Conservation (phyloP, 208 protist genomes). For the Herpetomonas samuelpessoai region DNA sequence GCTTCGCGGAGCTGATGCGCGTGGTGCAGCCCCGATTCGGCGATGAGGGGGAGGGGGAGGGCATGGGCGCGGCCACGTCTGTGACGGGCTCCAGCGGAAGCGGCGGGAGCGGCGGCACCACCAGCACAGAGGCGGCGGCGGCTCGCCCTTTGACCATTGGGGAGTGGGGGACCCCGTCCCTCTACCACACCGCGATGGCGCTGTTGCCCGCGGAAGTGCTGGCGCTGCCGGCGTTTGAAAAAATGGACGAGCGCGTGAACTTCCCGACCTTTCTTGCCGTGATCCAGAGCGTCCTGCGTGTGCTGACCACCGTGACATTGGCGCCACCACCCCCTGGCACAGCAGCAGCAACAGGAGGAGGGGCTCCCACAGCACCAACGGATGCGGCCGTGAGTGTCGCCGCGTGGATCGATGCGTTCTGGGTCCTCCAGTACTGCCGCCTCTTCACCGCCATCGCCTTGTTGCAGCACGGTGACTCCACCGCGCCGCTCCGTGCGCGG, state of each 20-base stretch:
- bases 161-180: no score
- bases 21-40: background rate
- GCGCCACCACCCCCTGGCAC: background rate
- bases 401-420: constrained; percentile 54
- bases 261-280: background rate
- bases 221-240: no score
- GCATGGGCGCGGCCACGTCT: no score
- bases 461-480: constrained; percentile 30
- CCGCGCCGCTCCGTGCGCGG: constrained; percentile 13
- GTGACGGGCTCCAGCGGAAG: no score
- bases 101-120: no score
- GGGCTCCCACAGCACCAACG: no score
- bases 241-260: background rate
- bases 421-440: constrained; percentile 48
- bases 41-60: background rate
- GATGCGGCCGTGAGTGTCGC: no score
- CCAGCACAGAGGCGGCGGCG: no score
- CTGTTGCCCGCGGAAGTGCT: no score
- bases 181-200: no score
- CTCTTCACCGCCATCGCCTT: constrained; percentile 23
- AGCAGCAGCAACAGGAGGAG: background rate
- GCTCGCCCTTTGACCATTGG: no score
- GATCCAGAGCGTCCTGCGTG: constrained; percentile 1
- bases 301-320: no score
- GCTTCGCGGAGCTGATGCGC: constrained; percentile 4